phyloP scores from a whole-genome alignment of 2,329 filamentous ascomycete species.

The Alternaria dauci region DNA sequence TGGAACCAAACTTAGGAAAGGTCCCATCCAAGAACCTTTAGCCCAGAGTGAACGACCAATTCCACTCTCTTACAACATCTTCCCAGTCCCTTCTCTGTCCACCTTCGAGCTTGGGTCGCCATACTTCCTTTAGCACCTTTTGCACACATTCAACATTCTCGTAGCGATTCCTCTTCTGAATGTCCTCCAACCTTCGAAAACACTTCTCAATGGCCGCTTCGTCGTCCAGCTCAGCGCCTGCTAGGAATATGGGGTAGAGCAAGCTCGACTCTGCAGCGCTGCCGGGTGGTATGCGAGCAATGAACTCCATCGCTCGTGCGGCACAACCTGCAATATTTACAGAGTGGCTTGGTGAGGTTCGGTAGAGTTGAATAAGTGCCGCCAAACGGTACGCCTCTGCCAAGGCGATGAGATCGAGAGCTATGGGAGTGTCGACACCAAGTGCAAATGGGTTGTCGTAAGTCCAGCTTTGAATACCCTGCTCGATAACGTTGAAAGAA shows the following conservation, averaged over 20 bases:
- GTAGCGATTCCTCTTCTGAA: slow-evolving; percentile 46
- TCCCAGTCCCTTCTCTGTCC: slow-evolving; percentile 45
- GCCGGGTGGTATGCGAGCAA: slow-evolving; percentile 45
- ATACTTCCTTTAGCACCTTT: slow-evolving; percentile 48
- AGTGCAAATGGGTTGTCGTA: slow-evolving; percentile 45
- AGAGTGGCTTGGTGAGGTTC: slow-evolving; percentile 38
- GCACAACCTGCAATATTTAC: slow-evolving; percentile 39
- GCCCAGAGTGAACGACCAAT: slow-evolving; percentile 47
- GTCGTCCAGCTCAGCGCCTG: slow-evolving; percentile 44
- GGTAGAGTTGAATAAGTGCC: slow-evolving; percentile 48
- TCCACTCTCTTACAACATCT: slow-evolving; percentile 47
- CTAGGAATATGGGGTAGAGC: slow-evolving; percentile 49
- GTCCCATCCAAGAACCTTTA: slow-evolving; percentile 13
- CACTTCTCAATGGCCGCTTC: slow-evolving; percentile 42
- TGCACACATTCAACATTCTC: slow-evolving; percentile 47
- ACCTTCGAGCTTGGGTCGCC: slow-evolving; percentile 42
- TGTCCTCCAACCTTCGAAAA: slow-evolving; percentile 40
- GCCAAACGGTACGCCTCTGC: slow-evolving; percentile 48
- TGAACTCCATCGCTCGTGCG: slow-evolving; percentile 46
- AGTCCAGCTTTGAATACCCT: slow-evolving; percentile 43
- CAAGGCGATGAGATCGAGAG: slow-evolving; percentile 47
- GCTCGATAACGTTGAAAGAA: slow-evolving; percentile 43
- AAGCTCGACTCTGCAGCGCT: slow-evolving; percentile 47
- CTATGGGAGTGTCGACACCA: slow-evolving; percentile 41
- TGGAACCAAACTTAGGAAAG: neutral